Evolutionary conservation across 306 rosid species (phyloP).

Genomic region (Trifolium repens): DNA sequence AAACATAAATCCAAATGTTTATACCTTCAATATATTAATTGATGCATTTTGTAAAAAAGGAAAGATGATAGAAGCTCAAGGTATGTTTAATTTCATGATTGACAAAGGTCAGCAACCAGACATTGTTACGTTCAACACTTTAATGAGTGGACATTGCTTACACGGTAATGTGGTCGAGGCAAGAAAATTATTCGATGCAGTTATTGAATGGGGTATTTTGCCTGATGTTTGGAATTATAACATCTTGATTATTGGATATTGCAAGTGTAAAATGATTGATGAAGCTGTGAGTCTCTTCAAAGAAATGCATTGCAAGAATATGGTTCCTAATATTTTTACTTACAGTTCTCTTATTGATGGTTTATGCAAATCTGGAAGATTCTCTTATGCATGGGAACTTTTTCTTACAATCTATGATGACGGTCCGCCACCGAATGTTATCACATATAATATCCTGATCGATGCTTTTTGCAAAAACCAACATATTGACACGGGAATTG

Average conservation of each 20-base stretch:
- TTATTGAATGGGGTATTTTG: conserved; percentile 28
- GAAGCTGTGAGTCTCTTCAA: conserved; percentile 45
- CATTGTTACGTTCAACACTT: conserved; percentile 39
- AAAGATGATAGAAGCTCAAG: conserved; percentile 36
- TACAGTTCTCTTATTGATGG: conserved; percentile 49
- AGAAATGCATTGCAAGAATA: conserved; percentile 18
- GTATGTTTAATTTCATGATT: conserved; percentile 36
- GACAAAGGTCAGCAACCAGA: conserved; percentile 29
- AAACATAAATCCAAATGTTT: conserved; percentile 39
- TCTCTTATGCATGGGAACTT: conserved; percentile 28
- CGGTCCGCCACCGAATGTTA: conserved; percentile 42
- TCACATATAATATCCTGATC: conserved; percentile 43
- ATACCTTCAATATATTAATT: conserved; percentile 42
- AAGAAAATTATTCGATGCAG: conserved; percentile 26
- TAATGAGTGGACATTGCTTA: conserved; percentile 51
- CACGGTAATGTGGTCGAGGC: conserved; percentile 32
- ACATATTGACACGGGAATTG: conserved; percentile 24
- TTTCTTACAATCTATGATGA: conserved; percentile 31
- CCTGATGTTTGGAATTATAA: conserved; percentile 47
- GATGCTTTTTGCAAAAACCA: conserved; percentile 44
- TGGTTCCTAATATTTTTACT: conserved; percentile 35
- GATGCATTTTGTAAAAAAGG: conserved; percentile 47
- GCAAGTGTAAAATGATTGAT: conserved; percentile 38
- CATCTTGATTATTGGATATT: conserved; percentile 49
- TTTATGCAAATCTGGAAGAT: conserved; percentile 42